Conservation (phyloP, 352 stramenopile species). For the Blastocystis sp. region DNA sequence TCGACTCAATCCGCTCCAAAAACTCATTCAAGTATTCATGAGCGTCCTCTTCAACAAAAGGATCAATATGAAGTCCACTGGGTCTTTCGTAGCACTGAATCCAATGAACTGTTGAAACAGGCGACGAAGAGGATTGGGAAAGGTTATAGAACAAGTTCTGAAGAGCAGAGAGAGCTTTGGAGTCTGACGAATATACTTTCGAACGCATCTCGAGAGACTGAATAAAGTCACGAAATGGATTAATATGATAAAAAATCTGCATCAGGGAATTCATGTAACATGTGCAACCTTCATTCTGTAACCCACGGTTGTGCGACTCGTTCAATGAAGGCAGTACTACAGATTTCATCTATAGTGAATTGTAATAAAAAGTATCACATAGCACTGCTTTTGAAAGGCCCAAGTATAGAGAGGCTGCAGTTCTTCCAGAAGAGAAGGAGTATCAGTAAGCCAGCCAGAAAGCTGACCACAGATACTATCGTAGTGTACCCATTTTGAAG, state of each 20-base stretch:
- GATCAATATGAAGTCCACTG: constrained; percentile 65
- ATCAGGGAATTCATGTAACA: constrained; percentile 70
- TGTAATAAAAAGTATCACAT: neutral
- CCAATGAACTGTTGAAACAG: constrained; percentile 63
- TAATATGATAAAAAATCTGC: constrained; percentile 67
- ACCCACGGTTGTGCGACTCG: neutral
- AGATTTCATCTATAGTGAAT: neutral
- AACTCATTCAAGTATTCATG: constrained; percentile 68
- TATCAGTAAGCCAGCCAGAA: neutral
- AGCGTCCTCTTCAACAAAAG: constrained; percentile 68
- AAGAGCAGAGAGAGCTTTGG: constrained; percentile 64
- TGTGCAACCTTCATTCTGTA: constrained; percentile 67
- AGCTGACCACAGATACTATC: neutral
- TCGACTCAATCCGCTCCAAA: constrained; percentile 64
- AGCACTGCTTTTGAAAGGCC: neutral
- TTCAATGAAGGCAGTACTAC: neutral
- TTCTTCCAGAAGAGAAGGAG: neutral
- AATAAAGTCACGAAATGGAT: constrained; percentile 60
- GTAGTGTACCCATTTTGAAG: neutral
- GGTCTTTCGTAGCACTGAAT: constrained; percentile 65
- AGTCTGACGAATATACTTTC: neutral
- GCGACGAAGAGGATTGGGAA: constrained; percentile 46
- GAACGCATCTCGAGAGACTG: neutral
- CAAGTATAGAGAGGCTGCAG: neutral
- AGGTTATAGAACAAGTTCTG: constrained; percentile 67